A percentile compares a stretch with the other conserved stretches of the same genome.
These are phyloP conservation scores for Dactylis glomerata DNA, from an alignment of 176 grass and related monocot species.

Conservation along the genomic window DNA sequence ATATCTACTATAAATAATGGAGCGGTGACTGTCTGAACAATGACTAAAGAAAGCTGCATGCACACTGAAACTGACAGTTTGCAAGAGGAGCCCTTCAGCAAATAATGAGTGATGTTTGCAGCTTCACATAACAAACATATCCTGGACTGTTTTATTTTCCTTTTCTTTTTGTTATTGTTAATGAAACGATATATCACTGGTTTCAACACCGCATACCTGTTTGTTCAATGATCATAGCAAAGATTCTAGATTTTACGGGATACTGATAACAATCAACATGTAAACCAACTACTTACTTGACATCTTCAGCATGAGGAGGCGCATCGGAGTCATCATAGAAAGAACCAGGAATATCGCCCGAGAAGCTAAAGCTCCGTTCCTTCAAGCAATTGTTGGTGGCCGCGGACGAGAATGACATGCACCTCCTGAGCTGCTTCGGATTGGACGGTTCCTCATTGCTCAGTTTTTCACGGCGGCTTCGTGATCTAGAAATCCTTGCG, in stretches of 20 bases:
- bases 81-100: too few relatives aligned
- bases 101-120: neutral
- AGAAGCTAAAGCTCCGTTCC: conserved; percentile 45
- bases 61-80: conserved; percentile 14
- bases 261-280: neutral
- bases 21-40: neutral
- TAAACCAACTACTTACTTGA: conserved; percentile 20
- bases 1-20: neutral
- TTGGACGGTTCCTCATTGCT: neutral
- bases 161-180: neutral
- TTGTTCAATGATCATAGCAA: neutral
- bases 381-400: neutral
- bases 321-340: conserved; percentile 19
- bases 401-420: conserved; percentile 36
- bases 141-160: neutral
- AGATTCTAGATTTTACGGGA: neutral
- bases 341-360: conserved; percentile 13
- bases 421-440: conserved; percentile 28
- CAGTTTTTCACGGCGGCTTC: neutral
- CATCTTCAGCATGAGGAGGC: neutral
- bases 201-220: neutral
- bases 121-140: neutral
- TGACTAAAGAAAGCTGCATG: neutral
- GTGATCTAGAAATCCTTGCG: conserved; percentile 7
- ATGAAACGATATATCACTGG: neutral